These are phyloP conservation scores for Dryas octopetala DNA, from an alignment of 306 rosid genomes.

Conservation along the genomic window DNA sequence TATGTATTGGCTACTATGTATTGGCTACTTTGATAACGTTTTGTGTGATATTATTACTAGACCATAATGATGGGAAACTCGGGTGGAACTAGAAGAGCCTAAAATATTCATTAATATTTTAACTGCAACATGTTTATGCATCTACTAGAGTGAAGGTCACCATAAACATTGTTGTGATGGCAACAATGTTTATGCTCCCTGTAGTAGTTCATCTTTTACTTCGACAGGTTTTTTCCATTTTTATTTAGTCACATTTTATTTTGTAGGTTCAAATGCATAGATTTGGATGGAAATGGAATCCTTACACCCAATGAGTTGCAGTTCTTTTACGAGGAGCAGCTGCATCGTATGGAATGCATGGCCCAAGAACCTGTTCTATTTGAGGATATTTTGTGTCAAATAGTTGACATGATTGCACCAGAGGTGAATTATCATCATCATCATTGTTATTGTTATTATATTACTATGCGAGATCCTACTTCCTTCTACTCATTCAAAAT, in stretches of 20 bases:
- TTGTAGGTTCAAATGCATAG: conserved; percentile 93
- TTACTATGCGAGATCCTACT: background rate
- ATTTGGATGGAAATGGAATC: conserved; percentile 94
- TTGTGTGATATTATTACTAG: too few relatives aligned
- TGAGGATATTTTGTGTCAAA: conserved; percentile 94
- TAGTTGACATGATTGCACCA: conserved; percentile 89
- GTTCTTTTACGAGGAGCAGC: conserved; percentile 97
- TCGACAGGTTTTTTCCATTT: background rate
- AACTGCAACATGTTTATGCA: background rate
- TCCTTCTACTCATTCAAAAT: conserved; percentile 15
- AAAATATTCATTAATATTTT: too few relatives aligned
- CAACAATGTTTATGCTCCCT: background rate
- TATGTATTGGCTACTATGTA: too few relatives aligned
- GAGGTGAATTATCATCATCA: conserved; percentile 46
- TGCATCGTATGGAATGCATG: conserved; percentile 99
- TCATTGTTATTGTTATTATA: background rate
- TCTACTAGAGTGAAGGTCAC: background rate
- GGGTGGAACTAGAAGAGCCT: too few relatives aligned
- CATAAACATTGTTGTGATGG: background rate
- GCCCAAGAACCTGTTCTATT: conserved; percentile 96
- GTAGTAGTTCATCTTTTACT: background rate
- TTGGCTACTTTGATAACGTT: too few relatives aligned
- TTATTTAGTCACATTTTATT: conserved; percentile 24
- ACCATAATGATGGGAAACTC: too few relatives aligned
- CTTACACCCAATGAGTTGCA: conserved; percentile 89